These are phyloP conservation scores for Puya raimondii DNA, from an alignment of 176 grass and related monocot species.

Conservation along the genomic window DNA sequence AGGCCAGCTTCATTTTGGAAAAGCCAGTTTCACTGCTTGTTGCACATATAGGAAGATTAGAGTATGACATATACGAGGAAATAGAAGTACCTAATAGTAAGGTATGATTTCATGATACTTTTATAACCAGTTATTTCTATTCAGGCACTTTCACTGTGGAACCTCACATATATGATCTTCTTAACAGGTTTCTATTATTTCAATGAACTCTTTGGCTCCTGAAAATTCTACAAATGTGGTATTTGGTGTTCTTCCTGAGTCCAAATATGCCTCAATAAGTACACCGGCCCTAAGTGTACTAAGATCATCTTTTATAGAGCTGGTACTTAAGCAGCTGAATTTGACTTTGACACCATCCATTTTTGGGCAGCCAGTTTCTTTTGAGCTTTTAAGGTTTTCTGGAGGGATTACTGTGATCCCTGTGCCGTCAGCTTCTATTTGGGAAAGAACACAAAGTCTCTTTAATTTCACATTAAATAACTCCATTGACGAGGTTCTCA, in stretches of 20 bases:
- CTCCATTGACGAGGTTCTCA: slow-evolving; percentile 44
- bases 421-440: slow-evolving; percentile 45
- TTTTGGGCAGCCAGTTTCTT: slow-evolving; percentile 50
- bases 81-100: slow-evolving; percentile 72
- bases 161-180: not conserved
- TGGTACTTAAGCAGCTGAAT: slow-evolving; percentile 57
- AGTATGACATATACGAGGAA: slow-evolving; percentile 69
- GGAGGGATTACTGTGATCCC: slow-evolving; percentile 76
- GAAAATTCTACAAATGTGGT: slow-evolving; percentile 51
- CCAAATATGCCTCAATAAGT: slow-evolving; percentile 59
- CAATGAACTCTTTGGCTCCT: slow-evolving; percentile 38
- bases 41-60: slow-evolving; percentile 42
- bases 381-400: slow-evolving; percentile 53
- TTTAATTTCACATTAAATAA: slow-evolving; percentile 69
- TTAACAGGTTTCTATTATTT: slow-evolving; percentile 53
- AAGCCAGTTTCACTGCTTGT: slow-evolving; percentile 46
- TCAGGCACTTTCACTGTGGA: not conserved
- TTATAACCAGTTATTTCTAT: not conserved
- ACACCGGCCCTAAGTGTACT: slow-evolving; percentile 56
- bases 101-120: slow-evolving; percentile 22
- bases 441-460: slow-evolving; percentile 36
- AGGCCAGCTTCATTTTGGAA: slow-evolving; percentile 52
- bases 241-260: slow-evolving; percentile 69
- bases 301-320: slow-evolving; percentile 62
- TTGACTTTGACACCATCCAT: slow-evolving; percentile 50